phyloP scores from a whole-genome alignment of 108 stramenopile species.

The Ochromonas danica region DNA sequence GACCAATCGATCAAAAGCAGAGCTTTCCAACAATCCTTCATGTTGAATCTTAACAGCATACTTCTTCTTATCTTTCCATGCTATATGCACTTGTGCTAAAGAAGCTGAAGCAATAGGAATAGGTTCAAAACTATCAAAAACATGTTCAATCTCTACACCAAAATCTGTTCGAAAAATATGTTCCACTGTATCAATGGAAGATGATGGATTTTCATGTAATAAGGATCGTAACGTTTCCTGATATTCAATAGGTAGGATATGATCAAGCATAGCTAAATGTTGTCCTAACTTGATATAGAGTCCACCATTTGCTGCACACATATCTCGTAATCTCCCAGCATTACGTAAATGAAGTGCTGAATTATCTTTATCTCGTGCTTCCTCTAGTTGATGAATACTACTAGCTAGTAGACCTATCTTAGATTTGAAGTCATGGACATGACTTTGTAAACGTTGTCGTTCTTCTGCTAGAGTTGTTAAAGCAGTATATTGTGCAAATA shows the following conservation, averaged over 20 bases:
- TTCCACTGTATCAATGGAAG: slow-evolving; percentile 19
- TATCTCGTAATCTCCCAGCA: slow-evolving; percentile 11
- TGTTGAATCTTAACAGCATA: slow-evolving; percentile 74
- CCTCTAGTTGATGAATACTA: no score
- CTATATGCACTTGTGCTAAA: slow-evolving; percentile 79
- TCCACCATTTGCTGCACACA: slow-evolving; percentile 25
- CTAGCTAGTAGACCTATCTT: no score
- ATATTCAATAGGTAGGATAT: slow-evolving; percentile 21
- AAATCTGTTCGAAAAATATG: not conserved
- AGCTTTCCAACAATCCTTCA: slow-evolving; percentile 75
- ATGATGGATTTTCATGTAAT: not conserved
- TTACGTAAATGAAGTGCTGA: not conserved
- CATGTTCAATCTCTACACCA: slow-evolving; percentile 50
- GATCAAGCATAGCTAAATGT: slow-evolving; percentile 27
- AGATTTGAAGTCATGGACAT: no score
- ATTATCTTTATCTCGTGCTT: not conserved
- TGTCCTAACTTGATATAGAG: slow-evolving; percentile 34
- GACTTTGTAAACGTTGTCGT: no score
- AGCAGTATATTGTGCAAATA: no score
- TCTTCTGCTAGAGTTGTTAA: no score
- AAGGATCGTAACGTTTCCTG: not conserved
- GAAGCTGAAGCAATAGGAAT: slow-evolving; percentile 84
- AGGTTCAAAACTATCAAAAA: slow-evolving; percentile 72
- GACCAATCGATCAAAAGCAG: slow-evolving; percentile 73
- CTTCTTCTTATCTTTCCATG: slow-evolving; percentile 42